These are phyloP conservation scores for Sugiyamaella chiloensis DNA, from an alignment of 805 yeast species.

Conservation along the genomic window DNA sequence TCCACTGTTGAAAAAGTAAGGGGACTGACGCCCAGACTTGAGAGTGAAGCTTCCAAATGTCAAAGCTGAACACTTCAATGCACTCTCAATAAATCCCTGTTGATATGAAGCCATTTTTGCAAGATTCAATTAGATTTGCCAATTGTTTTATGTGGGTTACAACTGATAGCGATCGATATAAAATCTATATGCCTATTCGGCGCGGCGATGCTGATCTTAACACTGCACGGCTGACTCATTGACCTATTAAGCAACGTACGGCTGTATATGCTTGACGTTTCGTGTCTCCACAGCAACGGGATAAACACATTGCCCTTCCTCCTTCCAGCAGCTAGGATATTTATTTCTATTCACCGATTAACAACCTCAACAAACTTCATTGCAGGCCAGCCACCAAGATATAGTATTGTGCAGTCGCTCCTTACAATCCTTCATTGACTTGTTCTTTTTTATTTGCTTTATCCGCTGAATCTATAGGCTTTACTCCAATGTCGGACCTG, in stretches of 20 bases:
- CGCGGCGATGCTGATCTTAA: background rate
- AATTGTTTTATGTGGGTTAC: too few species aligned
- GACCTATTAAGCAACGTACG: background rate
- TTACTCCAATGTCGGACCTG: slow-evolving; percentile 1
- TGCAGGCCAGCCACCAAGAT: background rate
- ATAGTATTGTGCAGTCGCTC: background rate
- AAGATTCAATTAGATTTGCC: too few species aligned
- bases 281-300: slow-evolving; percentile 5
- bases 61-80: slow-evolving; percentile 77
- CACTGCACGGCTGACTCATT: background rate
- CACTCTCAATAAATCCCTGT: slow-evolving; percentile 48
- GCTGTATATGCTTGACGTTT: too few species aligned
- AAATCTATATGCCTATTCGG: background rate
- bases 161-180: too few species aligned
- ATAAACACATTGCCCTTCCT: slow-evolving; percentile 1
- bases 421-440: background rate
- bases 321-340: too few species aligned
- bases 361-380: background rate
- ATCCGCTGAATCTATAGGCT: background rate
- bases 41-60: slow-evolving; percentile 86
- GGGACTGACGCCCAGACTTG: slow-evolving; percentile 91
- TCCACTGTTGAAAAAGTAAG: slow-evolving; percentile 95
- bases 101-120: background rate
- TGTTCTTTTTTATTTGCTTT: background rate
- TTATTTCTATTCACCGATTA: background rate